Evolutionary conservation across 176 grass and related monocot genomes (phyloP).

Genomic region (Rhynchospora breviuscula): DNA sequence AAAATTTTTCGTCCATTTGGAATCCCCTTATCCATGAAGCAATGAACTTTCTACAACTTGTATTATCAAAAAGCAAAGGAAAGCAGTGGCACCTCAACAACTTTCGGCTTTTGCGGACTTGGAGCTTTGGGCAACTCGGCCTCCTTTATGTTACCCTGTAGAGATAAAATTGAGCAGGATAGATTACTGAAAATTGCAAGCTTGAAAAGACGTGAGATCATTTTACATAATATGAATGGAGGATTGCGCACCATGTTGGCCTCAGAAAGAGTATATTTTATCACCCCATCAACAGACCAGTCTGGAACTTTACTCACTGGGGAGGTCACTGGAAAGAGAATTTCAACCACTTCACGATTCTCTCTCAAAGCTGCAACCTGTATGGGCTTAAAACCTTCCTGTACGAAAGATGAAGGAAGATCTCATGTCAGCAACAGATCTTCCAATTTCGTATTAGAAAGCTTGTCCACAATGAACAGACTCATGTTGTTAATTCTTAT

Average conservation of each 20-base stretch:
- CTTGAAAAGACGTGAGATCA: background rate
- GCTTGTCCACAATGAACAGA: background rate
- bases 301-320: constrained; percentile 52
- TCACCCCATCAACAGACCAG: constrained; percentile 67
- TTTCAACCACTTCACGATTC: constrained; percentile 54
- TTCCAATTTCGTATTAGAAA: background rate
- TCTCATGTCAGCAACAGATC: background rate
- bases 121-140: constrained; percentile 5
- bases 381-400: constrained; percentile 89
- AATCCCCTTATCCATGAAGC: background rate
- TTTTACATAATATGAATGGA: background rate
- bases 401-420: background rate
- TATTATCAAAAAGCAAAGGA: background rate
- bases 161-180: constrained; percentile 3
- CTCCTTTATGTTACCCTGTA: constrained; percentile 46
- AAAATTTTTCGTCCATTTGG: background rate
- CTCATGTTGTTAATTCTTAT: background rate
- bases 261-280: constrained; percentile 51
- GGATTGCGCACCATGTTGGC: constrained; percentile 49
- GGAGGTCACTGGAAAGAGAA: constrained; percentile 68
- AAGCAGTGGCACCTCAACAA: constrained; percentile 46
- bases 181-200: background rate
- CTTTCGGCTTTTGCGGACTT: constrained; percentile 25
- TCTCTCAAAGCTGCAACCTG: constrained; percentile 72
- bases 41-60: background rate